A percentile compares a stretch with the other conserved stretches of the same genome.
Conservation (phyloP, 352 stramenopile genomes). For the Phytopythium delawarense region DNA sequence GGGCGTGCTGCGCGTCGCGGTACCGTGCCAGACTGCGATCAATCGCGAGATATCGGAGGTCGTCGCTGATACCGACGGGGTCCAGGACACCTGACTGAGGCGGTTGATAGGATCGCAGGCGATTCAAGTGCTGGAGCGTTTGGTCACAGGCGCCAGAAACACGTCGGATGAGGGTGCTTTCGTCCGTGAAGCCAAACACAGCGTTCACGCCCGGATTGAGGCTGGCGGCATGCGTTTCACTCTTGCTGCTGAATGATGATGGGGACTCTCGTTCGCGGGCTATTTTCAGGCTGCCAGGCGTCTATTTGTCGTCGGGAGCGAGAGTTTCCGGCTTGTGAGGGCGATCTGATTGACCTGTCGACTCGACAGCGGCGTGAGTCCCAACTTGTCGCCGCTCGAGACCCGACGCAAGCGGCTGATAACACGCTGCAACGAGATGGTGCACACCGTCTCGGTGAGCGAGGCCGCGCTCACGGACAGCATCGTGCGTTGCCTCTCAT, state of each 20-base stretch:
- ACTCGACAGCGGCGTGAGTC: not conserved
- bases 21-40: conserved; percentile 38
- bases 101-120: not conserved
- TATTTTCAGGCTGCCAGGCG: not conserved
- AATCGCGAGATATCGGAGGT: conserved; percentile 58
- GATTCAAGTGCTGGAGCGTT: not conserved
- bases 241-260: not conserved
- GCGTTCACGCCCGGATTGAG: not conserved
- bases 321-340: not conserved
- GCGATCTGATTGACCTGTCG: not conserved
- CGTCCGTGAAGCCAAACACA: not conserved
- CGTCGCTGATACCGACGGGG: not conserved
- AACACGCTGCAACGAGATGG: conserved; percentile 20
- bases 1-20: conserved; percentile 44
- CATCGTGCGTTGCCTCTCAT: conserved; percentile 26
- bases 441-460: conserved; percentile 51
- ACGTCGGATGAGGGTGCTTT: not conserved
- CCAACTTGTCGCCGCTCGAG: not conserved
- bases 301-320: not conserved
- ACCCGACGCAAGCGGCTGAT: not conserved
- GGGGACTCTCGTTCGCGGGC: not conserved
- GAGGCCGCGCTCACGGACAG: conserved; percentile 45
- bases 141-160: not conserved
- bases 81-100: not conserved
- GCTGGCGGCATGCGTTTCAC: not conserved